Evolutionary conservation across 208 protist species (phyloP).

Genomic region (Phytomonas sp.): DNA sequence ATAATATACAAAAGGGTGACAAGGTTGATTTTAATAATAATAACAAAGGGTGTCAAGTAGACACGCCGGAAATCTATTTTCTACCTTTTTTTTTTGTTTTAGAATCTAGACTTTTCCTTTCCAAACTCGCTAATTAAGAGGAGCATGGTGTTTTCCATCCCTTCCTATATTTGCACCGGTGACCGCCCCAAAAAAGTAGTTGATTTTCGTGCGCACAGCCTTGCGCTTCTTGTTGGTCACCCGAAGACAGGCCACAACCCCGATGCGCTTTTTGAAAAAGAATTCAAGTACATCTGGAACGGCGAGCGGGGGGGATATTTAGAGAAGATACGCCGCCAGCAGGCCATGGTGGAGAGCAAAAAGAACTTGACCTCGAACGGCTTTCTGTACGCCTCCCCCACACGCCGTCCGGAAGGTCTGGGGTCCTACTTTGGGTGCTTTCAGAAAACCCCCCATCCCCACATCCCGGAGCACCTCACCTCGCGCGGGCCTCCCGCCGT

Average conservation of each 20-base stretch:
- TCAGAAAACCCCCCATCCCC: conserved; percentile 35
- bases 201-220: conserved; percentile 54
- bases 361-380: conserved; percentile 70
- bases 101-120: not conserved
- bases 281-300: conserved; percentile 78
- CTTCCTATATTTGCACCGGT: conserved; percentile 71
- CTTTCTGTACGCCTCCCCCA: conserved; percentile 53
- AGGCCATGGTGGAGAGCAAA: conserved; percentile 50
- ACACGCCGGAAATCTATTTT: not conserved
- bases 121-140: not conserved
- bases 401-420: conserved; percentile 42
- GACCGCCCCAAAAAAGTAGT: conserved; percentile 57
- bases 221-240: conserved; percentile 51
- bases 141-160: conserved; percentile 86
- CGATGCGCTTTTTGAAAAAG: conserved; percentile 77
- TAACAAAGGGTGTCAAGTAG: not conserved
- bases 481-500: conserved; percentile 25
- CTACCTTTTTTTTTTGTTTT: not conserved
- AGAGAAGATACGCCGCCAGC: conserved; percentile 38
- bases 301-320: conserved; percentile 69
- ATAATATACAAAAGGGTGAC: not conserved
- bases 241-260: conserved; percentile 75
- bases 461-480: conserved; percentile 43
- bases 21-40: not conserved
- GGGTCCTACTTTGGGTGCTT: conserved; percentile 85